phyloP scores from a whole-genome alignment of 352 stramenopile genomes.

The Phytophthora idaei region DNA sequence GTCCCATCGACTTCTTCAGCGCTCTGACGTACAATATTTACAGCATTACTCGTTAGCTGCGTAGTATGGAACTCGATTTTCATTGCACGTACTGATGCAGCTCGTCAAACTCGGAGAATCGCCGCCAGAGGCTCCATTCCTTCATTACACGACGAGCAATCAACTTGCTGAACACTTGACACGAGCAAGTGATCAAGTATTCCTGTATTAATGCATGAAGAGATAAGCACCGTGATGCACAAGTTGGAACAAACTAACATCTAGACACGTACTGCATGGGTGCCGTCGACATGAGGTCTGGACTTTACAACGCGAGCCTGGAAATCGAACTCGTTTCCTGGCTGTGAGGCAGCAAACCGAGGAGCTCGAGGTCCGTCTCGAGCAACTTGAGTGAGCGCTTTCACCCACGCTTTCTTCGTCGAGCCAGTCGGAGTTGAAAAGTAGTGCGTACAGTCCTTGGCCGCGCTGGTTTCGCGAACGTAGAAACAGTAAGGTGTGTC shows the following conservation, averaged over 20 bases:
- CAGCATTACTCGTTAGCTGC: not conserved
- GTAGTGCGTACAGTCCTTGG: slow-evolving; percentile 44
- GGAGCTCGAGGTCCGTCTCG: slow-evolving; percentile 50
- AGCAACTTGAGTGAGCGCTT: slow-evolving; percentile 44
- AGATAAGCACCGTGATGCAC: not conserved
- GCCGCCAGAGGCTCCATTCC: slow-evolving; percentile 69
- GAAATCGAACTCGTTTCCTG: slow-evolving; percentile 52
- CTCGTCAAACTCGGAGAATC: slow-evolving; percentile 69
- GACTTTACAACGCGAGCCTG: slow-evolving; percentile 48
- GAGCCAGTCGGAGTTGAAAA: slow-evolving; percentile 46
- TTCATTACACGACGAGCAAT: slow-evolving; percentile 53
- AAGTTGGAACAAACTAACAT: not conserved
- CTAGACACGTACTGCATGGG: slow-evolving; percentile 46
- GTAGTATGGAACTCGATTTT: not conserved
- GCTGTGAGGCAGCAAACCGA: slow-evolving; percentile 39
- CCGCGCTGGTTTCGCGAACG: slow-evolving; percentile 45
- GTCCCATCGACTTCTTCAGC: slow-evolving; percentile 51
- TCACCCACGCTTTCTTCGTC: slow-evolving; percentile 67
- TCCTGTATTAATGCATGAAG: slow-evolving; percentile 38
- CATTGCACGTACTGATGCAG: slow-evolving; percentile 46
- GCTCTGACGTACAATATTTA: slow-evolving; percentile 26
- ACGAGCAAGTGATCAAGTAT: slow-evolving; percentile 69
- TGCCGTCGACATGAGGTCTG: slow-evolving; percentile 46
- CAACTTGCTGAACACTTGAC: slow-evolving; percentile 59
- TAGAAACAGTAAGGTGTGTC: slow-evolving; percentile 68